Evolutionary conservation across 805 yeast genomes (phyloP).

Genomic region (Suhomyces pyralidae): DNA sequence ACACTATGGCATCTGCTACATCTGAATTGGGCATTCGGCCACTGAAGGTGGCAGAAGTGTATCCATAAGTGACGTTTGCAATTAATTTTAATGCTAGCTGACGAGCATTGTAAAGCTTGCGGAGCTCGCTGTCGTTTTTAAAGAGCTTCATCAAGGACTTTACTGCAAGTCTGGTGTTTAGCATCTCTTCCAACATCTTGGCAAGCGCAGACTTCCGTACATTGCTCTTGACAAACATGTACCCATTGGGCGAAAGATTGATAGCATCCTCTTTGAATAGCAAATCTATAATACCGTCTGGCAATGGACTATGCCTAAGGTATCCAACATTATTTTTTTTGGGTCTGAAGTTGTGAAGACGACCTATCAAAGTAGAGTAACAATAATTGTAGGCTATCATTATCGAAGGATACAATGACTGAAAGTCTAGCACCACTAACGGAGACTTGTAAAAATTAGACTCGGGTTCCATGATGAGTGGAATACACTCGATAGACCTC

Average conservation of each 20-base stretch:
- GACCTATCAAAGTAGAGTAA: constrained; percentile 68
- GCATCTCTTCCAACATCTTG: constrained; percentile 78
- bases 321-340: constrained; percentile 54
- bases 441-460: constrained; percentile 87
- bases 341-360: constrained; percentile 51
- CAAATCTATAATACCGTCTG: constrained; percentile 54
- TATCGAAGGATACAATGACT: constrained; percentile 84
- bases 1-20: constrained; percentile 90
- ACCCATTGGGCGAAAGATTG: constrained; percentile 81
- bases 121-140: constrained; percentile 44
- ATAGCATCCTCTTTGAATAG: constrained; percentile 49
- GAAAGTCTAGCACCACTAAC: constrained; percentile 85
- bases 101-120: constrained; percentile 62
- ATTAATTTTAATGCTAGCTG: constrained; percentile 86
- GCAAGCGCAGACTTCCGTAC: constrained; percentile 73
- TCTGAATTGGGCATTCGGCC: constrained; percentile 98
- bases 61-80: constrained; percentile 96
- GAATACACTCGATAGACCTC: constrained; percentile 82
- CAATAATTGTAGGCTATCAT: constrained; percentile 90
- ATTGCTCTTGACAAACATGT: constrained; percentile 64
- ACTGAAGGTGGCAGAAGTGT: constrained; percentile 89
- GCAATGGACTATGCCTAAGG: constrained; percentile 41
- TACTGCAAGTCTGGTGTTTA: constrained; percentile 75
- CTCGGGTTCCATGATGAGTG: constrained; percentile 89
- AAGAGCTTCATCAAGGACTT: constrained; percentile 67